These are phyloP conservation scores for Grammothele lineata DNA, from an alignment of 768 basidiomycete species.

Conservation along the genomic window DNA sequence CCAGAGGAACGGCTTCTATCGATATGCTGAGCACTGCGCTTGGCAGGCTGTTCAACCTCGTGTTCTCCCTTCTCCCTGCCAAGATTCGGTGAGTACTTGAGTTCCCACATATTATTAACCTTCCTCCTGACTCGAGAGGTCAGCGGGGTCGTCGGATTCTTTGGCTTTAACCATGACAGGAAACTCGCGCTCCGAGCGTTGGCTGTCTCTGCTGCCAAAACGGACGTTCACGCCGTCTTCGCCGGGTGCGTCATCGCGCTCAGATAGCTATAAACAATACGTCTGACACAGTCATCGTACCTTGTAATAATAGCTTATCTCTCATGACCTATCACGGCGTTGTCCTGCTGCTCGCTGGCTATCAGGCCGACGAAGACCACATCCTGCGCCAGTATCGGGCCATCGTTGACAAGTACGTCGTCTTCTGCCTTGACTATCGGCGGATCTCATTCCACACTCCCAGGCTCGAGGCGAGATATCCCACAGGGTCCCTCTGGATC, in stretches of 20 bases:
- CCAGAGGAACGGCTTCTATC: too few species aligned
- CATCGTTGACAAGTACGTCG: conserved; percentile 56
- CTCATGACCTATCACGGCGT: conserved; percentile 79
- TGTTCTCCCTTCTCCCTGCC: conserved; percentile 72
- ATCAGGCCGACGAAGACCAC: conserved; percentile 66
- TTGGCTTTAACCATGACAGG: conserved; percentile 74
- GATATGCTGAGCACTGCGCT: conserved; percentile 24
- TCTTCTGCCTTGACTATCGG: too few species aligned
- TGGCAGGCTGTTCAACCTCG: conserved; percentile 73
- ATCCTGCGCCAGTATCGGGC: conserved; percentile 59
- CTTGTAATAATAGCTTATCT: conserved; percentile 43
- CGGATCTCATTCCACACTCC: too few species aligned
- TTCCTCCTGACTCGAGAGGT: conserved; percentile 2
- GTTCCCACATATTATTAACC: background rate
- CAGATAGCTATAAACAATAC: background rate
- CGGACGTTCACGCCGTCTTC: conserved; percentile 73
- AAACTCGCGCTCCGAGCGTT: conserved; percentile 64
- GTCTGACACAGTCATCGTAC: background rate
- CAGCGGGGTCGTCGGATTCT: conserved; percentile 68
- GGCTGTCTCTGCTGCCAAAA: conserved; percentile 58
- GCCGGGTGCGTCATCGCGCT: conserved; percentile 50
- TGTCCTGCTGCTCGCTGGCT: conserved; percentile 66
- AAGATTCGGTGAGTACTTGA: conserved; percentile 54
- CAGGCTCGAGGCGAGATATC: conserved; percentile 39
- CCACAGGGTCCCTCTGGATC: conserved; percentile 69